Percentiles rank a stretch among this genome's conserved stretches.
Conservation (phyloP, 306 rosid species). For the Malus orientalis region DNA sequence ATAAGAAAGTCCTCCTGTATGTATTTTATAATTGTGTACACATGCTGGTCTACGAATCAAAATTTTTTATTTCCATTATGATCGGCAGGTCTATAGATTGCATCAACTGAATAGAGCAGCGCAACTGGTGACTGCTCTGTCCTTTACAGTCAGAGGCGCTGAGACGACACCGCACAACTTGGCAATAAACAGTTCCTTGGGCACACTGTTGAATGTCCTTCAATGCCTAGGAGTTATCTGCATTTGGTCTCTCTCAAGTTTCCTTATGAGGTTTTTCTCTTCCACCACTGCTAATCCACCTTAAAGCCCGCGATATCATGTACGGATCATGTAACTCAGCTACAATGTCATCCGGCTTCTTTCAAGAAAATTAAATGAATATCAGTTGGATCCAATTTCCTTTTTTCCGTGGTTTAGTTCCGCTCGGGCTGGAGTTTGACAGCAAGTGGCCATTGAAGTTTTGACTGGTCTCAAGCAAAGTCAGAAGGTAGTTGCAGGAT, state of each 20-base stretch:
- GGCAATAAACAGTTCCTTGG: constrained; percentile 85
- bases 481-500: constrained; percentile 13
- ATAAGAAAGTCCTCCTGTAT: not conserved
- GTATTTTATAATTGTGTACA: not conserved
- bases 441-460: constrained; percentile 25
- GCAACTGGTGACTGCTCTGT: constrained; percentile 92
- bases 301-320: constrained; percentile 18
- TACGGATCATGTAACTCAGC: not conserved
- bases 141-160: constrained; percentile 90
- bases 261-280: constrained; percentile 75
- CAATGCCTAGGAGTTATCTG: constrained; percentile 89
- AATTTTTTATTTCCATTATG: not conserved
- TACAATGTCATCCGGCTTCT: not conserved
- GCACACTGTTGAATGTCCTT: constrained; percentile 77
- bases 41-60: not conserved
- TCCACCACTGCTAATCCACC: constrained; percentile 29
- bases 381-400: not conserved
- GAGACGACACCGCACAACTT: constrained; percentile 84
- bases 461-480: constrained; percentile 21
- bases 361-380: not conserved
- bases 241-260: constrained; percentile 96
- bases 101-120: constrained; percentile 97
- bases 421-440: not conserved
- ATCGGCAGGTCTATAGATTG: constrained; percentile 77
- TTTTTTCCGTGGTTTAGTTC: not conserved